Conservation (phyloP, 768 basidiomycete genomes). For the Amanita polypyramis region DNA sequence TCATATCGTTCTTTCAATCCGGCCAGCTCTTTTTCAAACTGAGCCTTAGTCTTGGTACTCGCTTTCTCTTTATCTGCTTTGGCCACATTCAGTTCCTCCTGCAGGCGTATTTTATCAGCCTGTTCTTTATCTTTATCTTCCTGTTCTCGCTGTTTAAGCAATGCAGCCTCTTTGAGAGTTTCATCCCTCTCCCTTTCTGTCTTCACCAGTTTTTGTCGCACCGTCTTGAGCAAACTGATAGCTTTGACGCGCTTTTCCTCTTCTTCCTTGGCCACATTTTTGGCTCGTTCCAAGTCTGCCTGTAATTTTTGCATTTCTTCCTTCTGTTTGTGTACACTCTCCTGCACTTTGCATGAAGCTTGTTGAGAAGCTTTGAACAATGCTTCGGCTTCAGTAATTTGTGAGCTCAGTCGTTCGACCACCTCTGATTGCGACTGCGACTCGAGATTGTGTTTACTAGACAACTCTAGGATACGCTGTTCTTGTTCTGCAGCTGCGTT, state of each 20-base stretch:
- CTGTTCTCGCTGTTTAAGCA: slow-evolving; percentile 41
- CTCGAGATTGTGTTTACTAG: slow-evolving; percentile 75
- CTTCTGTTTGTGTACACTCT: slow-evolving; percentile 37
- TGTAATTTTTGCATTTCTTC: slow-evolving; percentile 49
- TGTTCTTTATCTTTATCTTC: slow-evolving; percentile 46
- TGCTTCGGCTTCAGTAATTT: slow-evolving; percentile 62
- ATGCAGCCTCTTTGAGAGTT: slow-evolving; percentile 42
- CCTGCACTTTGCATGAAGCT: slow-evolving; percentile 37
- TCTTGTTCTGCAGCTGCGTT: slow-evolving; percentile 54
- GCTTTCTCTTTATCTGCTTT: slow-evolving; percentile 57
- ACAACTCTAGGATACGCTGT: slow-evolving; percentile 72
- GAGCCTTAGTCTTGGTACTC: slow-evolving; percentile 44
- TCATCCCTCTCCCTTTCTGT: slow-evolving; percentile 93
- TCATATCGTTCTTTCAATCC: slow-evolving; percentile 57
- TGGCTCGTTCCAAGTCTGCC: slow-evolving; percentile 51
- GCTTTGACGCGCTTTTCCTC: slow-evolving; percentile 97
- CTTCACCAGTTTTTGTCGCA: slow-evolving; percentile 94
- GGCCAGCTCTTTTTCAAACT: slow-evolving; percentile 65
- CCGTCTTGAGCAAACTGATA: slow-evolving; percentile 84
- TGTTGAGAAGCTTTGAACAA: slow-evolving; percentile 50
- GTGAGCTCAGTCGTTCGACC: slow-evolving; percentile 57
- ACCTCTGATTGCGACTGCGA: slow-evolving; percentile 68
- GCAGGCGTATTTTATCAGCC: slow-evolving; percentile 40
- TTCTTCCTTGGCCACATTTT: slow-evolving; percentile 72
- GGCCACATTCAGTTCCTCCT: slow-evolving; percentile 51